Evolutionary conservation across 768 basidiomycete species (phyloP).

Genomic region (Lentinula guzmanii): DNA sequence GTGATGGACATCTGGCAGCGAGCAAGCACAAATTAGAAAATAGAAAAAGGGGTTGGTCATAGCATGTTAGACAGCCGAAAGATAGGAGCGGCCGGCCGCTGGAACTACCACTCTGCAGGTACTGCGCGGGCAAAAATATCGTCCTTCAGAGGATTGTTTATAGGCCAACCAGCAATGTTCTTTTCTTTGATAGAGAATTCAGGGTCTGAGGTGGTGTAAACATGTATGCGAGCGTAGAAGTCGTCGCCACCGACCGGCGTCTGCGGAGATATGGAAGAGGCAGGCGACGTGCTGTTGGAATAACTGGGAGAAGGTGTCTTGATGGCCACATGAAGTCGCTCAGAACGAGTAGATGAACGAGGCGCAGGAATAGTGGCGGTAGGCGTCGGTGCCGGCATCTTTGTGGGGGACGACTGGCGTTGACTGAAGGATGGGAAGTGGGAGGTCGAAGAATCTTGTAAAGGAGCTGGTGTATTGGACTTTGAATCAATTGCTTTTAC

Average conservation of each 20-base stretch:
- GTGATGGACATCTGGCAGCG: not conserved
- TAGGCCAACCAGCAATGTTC: constrained; percentile 10
- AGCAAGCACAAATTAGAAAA: not conserved
- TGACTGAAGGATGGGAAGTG: constrained; percentile 43
- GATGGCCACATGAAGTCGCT: constrained; percentile 22
- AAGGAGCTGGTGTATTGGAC: constrained; percentile 26
- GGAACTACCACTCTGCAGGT: constrained; percentile 54
- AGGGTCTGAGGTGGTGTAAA: constrained; percentile 20
- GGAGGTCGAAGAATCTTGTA: constrained; percentile 27
- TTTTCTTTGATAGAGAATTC: constrained; percentile 28
- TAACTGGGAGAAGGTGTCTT: constrained; percentile 52
- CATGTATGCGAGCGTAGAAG: constrained; percentile 40
- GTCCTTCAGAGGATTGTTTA: constrained; percentile 41
- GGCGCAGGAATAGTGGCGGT: constrained; percentile 24
- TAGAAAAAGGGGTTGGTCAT: not conserved
- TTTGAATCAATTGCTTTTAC: constrained; percentile 35
- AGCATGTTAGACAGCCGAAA: not conserved
- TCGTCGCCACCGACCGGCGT: constrained; percentile 52
- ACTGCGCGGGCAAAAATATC: constrained; percentile 64
- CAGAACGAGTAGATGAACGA: constrained; percentile 9
- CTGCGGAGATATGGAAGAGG: constrained; percentile 55
- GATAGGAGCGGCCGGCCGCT: constrained; percentile 9
- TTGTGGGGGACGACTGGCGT: constrained; percentile 22
- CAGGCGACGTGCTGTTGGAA: constrained; percentile 49
- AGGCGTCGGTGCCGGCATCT: not conserved